Conservation (phyloP, 73 alveolate species). For the Tetrahymena borealis region DNA sequence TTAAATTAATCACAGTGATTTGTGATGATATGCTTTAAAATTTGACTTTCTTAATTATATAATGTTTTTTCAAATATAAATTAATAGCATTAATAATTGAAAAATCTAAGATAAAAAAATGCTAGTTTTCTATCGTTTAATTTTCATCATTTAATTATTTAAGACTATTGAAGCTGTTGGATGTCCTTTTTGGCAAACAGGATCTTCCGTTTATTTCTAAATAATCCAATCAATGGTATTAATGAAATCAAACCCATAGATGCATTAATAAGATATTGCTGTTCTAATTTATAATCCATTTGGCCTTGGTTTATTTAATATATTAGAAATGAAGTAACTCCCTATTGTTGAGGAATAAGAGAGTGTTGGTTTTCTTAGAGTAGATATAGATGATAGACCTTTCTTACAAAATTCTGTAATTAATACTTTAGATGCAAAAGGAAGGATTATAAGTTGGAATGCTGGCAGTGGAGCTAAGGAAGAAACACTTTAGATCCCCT, state of each 20-base stretch:
- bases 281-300: not conserved
- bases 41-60: too few relatives aligned
- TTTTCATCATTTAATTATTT: too few relatives aligned
- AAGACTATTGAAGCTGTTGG: too few relatives aligned
- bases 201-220: not conserved
- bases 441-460: not conserved
- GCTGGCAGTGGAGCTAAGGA: not conserved
- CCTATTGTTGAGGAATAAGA: not conserved
- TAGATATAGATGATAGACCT: not conserved
- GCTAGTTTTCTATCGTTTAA: too few relatives aligned
- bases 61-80: too few relatives aligned
- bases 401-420: not conserved
- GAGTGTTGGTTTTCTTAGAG: not conserved
- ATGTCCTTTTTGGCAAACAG: not conserved
- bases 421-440: not conserved
- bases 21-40: too few relatives aligned
- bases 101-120: too few relatives aligned
- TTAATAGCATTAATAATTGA: too few relatives aligned
- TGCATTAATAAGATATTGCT: not conserved
- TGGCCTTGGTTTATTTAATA: not conserved
- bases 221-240: not conserved
- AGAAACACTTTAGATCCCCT: not conserved
- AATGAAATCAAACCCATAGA: not conserved
- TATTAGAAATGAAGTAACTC: not conserved
- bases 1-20: too few relatives aligned